Percentiles rank a stretch among this genome's conserved stretches.
These are phyloP conservation scores for Polygonum aviculare DNA, from an alignment of 148 eudicot species.

Conservation along the genomic window DNA sequence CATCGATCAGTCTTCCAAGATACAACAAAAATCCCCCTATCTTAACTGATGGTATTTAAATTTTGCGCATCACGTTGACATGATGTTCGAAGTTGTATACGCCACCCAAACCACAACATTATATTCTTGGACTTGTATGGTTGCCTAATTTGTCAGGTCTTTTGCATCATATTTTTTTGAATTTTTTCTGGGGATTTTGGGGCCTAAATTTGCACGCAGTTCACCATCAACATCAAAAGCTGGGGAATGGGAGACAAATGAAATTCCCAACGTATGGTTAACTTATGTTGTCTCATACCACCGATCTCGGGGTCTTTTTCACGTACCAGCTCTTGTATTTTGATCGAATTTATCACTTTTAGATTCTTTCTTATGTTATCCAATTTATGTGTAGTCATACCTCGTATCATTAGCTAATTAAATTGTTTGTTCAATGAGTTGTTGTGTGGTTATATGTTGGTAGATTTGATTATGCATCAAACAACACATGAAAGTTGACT, in stretches of 20 bases:
- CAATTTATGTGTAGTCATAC: background rate
- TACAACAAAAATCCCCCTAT: background rate
- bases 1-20: background rate
- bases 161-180: background rate
- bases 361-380: constrained; percentile 1
- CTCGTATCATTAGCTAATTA: background rate
- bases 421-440: background rate
- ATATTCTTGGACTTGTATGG: background rate
- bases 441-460: background rate
- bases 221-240: background rate
- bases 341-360: background rate
- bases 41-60: constrained; percentile 1
- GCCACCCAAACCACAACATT: background rate
- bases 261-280: background rate
- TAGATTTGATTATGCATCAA: no score
- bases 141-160: background rate
- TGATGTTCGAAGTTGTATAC: background rate
- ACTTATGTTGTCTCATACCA: background rate
- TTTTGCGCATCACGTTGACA: background rate
- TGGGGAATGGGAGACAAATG: background rate
- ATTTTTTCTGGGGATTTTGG: background rate
- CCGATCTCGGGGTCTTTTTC: background rate
- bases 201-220: background rate
- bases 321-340: background rate
- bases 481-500: background rate